Conservation (phyloP, 495 filamentous ascomycete species). For the Mycothermus thermophilus region DNA sequence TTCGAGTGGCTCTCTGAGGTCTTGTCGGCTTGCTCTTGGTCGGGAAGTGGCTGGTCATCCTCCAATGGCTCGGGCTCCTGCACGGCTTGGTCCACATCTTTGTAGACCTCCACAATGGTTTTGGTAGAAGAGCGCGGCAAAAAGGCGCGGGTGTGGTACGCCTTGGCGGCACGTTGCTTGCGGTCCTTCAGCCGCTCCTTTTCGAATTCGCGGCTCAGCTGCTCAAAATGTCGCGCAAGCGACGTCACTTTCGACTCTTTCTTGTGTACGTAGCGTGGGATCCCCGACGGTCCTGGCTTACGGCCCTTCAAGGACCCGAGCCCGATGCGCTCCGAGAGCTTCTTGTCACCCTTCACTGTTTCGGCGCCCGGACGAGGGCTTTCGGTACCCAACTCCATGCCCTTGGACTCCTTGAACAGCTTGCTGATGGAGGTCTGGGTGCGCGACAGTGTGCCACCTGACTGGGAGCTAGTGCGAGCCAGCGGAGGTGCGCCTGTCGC, state of each 20-base stretch:
- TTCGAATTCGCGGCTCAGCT: constrained; percentile 90
- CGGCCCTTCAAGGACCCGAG: constrained; percentile 47
- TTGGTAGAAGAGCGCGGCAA: constrained; percentile 78
- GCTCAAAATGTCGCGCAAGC: constrained; percentile 90
- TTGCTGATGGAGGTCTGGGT: constrained; percentile 21
- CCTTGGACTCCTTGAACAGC: constrained; percentile 24
- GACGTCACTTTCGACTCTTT: constrained; percentile 68
- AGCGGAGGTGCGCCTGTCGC: constrained; percentile 44
- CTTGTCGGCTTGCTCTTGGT: too few relatives aligned
- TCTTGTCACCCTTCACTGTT: constrained; percentile 49
- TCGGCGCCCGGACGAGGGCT: constrained; percentile 15
- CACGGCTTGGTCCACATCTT: constrained; percentile 82
- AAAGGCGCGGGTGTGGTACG: constrained; percentile 66
- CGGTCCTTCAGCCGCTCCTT: constrained; percentile 81
- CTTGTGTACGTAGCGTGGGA: constrained; percentile 68
- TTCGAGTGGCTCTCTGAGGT: constrained; percentile 11
- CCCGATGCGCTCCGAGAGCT: constrained; percentile 51
- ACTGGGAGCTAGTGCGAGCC: constrained; percentile 58
- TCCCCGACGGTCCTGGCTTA: constrained; percentile 56
- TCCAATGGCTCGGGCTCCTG: constrained; percentile 66
- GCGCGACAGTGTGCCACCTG: constrained; percentile 26
- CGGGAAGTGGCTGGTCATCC: constrained; percentile 48
- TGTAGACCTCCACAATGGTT: constrained; percentile 90
- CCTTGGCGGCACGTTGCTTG: constrained; percentile 66
- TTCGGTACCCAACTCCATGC: too few relatives aligned